Evolutionary conservation across 192 early-diverging fungal genomes (phyloP).

Genomic region (Spizellomyces sp.): DNA sequence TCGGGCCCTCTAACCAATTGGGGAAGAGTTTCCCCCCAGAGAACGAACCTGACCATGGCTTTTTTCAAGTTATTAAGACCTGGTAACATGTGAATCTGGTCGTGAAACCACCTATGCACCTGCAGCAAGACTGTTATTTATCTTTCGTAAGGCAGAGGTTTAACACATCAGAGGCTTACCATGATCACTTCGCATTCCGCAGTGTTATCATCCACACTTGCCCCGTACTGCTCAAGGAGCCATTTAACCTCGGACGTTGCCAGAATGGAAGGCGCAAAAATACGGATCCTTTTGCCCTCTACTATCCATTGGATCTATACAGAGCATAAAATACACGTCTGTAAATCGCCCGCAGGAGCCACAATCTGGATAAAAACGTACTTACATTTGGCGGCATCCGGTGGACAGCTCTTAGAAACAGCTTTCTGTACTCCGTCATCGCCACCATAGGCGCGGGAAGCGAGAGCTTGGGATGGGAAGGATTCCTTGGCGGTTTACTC

Average conservation of each 20-base stretch:
- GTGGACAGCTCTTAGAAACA: neutral
- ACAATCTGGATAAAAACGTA: neutral
- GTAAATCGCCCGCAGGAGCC: neutral
- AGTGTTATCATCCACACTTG: neutral
- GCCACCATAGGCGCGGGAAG: neutral
- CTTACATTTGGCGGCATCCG: slow-evolving; percentile 1
- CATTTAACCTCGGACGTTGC: slow-evolving; percentile 12
- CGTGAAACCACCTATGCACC: slow-evolving; percentile 5
- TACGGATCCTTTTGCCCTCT: slow-evolving; percentile 1
- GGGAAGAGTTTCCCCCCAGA: neutral
- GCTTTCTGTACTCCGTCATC: neutral
- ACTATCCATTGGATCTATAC: slow-evolving; percentile 15
- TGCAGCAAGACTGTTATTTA: neutral
- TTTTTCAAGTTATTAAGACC: slow-evolving; percentile 2
- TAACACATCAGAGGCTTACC: neutral
- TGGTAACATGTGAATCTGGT: slow-evolving; percentile 4
- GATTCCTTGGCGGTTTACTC: no score
- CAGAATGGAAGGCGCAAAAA: slow-evolving; percentile 4
- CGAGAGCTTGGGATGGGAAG: neutral
- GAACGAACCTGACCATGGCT: neutral
- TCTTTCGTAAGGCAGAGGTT: no score
- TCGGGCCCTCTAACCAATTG: neutral
- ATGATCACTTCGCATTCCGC: slow-evolving; percentile 8
- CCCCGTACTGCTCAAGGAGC: neutral
- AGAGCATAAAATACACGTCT: neutral